phyloP scores from a whole-genome alignment of 2,329 filamentous ascomycete genomes.

The Phaeosphaeria sp. region DNA sequence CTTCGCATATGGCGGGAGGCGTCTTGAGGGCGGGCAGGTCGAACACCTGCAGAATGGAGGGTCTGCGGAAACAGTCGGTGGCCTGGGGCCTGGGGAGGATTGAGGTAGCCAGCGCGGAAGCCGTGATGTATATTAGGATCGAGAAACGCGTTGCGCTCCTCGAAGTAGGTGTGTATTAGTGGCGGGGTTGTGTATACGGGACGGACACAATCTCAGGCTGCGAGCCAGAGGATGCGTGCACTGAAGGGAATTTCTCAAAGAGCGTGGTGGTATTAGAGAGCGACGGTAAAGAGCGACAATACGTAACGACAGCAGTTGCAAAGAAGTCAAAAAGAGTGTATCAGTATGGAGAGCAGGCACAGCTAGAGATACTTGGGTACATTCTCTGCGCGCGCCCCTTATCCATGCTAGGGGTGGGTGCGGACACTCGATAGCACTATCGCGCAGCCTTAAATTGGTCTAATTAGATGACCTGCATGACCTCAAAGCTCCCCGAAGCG shows the following conservation, averaged over 20 bases:
- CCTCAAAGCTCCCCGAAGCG: slow-evolving; percentile 30
- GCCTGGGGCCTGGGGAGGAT: slow-evolving; percentile 66
- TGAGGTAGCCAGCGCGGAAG: slow-evolving; percentile 65
- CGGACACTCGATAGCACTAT: slow-evolving; percentile 34
- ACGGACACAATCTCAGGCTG: slow-evolving; percentile 17
- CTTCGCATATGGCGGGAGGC: slow-evolving; percentile 51
- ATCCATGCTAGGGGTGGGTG: slow-evolving; percentile 39
- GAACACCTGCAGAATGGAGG: slow-evolving; percentile 57
- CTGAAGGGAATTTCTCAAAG: slow-evolving; percentile 23
- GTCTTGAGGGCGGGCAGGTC: slow-evolving; percentile 57
- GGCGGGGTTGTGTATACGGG: slow-evolving; percentile 12
- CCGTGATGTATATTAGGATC: slow-evolving; percentile 50
- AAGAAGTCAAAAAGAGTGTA: slow-evolving; percentile 28
- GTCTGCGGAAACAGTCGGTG: slow-evolving; percentile 58
- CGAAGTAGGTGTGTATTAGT: slow-evolving; percentile 15
- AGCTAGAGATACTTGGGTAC: slow-evolving; percentile 33
- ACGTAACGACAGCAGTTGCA: slow-evolving; percentile 24
- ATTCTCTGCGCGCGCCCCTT: slow-evolving; percentile 32
- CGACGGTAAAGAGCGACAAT: slow-evolving; percentile 35
- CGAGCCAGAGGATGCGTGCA: slow-evolving; percentile 21
- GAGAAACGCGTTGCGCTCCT: slow-evolving; percentile 50
- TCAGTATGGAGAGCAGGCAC: slow-evolving; percentile 26
- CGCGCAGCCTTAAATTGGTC: slow-evolving; percentile 43
- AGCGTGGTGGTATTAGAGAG: slow-evolving; percentile 33
- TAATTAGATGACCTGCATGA: slow-evolving; percentile 44